phyloP scores from a whole-genome alignment of 306 rosid species.

The Corylus americana region DNA sequence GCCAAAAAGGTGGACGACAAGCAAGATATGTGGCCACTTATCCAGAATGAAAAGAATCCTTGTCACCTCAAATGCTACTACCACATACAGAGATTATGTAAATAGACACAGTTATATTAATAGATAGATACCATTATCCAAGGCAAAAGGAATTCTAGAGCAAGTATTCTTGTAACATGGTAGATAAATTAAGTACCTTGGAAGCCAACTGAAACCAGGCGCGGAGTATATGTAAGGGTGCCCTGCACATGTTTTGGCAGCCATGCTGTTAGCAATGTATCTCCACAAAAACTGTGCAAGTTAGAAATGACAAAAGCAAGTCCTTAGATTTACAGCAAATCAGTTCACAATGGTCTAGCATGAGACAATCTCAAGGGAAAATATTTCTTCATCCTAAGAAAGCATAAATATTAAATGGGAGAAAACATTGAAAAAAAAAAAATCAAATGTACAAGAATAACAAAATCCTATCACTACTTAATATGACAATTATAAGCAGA shows the following conservation, averaged over 20 bases:
- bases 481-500: not conserved
- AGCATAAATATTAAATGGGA: not conserved
- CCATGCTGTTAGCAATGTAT: conserved; percentile 13
- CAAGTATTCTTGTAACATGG: conserved; percentile 7
- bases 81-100: not conserved
- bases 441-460: not conserved
- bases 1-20: not conserved
- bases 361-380: not conserved
- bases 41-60: not conserved
- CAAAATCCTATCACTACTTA: not conserved
- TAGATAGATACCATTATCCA: conserved; percentile 14
- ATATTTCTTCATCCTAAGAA: not conserved
- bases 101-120: not conserved
- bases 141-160: conserved; percentile 8
- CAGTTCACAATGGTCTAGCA: not conserved
- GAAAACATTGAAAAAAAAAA: not conserved
- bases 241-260: conserved; percentile 61
- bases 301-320: not conserved
- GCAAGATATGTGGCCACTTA: not conserved
- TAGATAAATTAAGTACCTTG: conserved; percentile 55
- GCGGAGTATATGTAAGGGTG: conserved; percentile 69
- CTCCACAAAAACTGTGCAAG: not conserved
- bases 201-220: conserved; percentile 73
- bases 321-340: not conserved
- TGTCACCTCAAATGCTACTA: not conserved